phyloP scores from a whole-genome alignment of 176 grass and related monocot genomes.

The Tuctoria greenei region DNA sequence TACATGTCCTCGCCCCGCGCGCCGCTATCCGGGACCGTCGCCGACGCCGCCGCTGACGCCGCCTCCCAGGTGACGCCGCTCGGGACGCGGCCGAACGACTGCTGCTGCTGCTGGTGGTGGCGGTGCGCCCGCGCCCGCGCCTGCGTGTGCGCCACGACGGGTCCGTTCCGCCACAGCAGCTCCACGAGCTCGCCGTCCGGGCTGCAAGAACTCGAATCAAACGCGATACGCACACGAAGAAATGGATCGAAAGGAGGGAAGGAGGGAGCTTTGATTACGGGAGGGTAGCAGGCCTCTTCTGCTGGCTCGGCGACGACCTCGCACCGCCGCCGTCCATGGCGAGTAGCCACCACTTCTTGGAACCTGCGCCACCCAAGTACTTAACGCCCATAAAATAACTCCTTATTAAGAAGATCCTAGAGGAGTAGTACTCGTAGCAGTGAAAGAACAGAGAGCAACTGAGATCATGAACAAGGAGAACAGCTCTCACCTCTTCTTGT shows the following conservation, averaged over 20 bases:
- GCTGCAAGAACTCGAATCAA: slow-evolving; percentile 25
- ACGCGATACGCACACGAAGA: not conserved
- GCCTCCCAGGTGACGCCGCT: slow-evolving; percentile 27
- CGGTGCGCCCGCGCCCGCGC: slow-evolving; percentile 32
- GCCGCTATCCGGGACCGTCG: slow-evolving; percentile 49
- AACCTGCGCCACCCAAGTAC: not conserved
- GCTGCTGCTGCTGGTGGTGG: not conserved
- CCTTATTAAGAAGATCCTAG: not conserved
- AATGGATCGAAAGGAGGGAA: slow-evolving; percentile 26
- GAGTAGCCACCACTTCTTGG: slow-evolving; percentile 6
- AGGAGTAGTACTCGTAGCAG: not conserved
- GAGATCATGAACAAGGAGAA: not conserved
- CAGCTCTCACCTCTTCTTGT: not conserved
- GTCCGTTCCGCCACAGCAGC: slow-evolving; percentile 79
- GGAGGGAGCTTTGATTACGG: slow-evolving; percentile 25
- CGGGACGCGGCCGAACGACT: not conserved
- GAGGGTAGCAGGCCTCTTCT: slow-evolving; percentile 3
- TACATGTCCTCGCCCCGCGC: slow-evolving; percentile 56
- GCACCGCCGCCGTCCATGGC: slow-evolving; percentile 31
- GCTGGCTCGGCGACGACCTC: not conserved
- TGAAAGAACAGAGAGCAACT: not conserved
- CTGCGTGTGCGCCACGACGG: slow-evolving; percentile 63
- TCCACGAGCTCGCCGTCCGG: slow-evolving; percentile 66
- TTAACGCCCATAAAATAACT: slow-evolving; percentile 7
- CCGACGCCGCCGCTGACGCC: slow-evolving; percentile 29